Evolutionary conservation across 129 eudicot genomes (phyloP).

Genomic region (Pulicaria dysenterica): DNA sequence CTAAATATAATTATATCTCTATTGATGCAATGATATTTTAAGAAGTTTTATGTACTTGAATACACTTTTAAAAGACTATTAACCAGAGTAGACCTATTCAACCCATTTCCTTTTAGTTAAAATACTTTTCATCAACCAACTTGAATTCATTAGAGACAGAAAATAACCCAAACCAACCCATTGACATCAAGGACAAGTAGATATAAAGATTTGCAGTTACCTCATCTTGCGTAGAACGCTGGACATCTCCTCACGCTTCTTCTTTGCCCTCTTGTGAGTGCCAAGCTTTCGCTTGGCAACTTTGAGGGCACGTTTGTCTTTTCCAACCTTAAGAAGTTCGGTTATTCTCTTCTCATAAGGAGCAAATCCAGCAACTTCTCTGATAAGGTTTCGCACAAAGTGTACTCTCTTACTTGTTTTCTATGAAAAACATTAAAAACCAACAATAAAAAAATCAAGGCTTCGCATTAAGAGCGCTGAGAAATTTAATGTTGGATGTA

Average conservation of each 20-base stretch:
- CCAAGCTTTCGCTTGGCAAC: constrained; percentile 71
- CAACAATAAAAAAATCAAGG: neutral
- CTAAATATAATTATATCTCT: too few relatives aligned
- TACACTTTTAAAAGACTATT: too few relatives aligned
- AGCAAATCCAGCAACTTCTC: constrained; percentile 72
- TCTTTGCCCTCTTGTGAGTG: constrained; percentile 74
- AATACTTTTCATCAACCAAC: too few relatives aligned
- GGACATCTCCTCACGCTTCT: constrained; percentile 72
- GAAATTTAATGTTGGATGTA: neutral
- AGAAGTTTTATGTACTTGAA: too few relatives aligned
- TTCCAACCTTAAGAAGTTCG: constrained; percentile 62
- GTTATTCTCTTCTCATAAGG: constrained; percentile 72
- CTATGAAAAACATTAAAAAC: constrained; percentile 21
- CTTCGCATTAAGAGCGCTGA: neutral
- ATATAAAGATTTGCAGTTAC: constrained; percentile 25
- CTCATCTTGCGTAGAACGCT: constrained; percentile 64
- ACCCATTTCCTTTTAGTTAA: too few relatives aligned
- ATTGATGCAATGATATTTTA: too few relatives aligned
- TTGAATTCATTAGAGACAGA: too few relatives aligned
- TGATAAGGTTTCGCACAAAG: constrained; percentile 50
- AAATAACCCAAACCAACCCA: too few relatives aligned
- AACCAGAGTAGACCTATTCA: too few relatives aligned
- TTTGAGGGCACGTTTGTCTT: constrained; percentile 66
- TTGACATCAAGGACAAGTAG: too few relatives aligned
- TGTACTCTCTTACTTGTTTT: constrained; percentile 56